Percentiles rank a stretch among this genome's conserved stretches.
These are phyloP conservation scores for Zygosaccharomyces siamensis DNA, from an alignment of 805 yeast genomes.

Conservation along the genomic window DNA sequence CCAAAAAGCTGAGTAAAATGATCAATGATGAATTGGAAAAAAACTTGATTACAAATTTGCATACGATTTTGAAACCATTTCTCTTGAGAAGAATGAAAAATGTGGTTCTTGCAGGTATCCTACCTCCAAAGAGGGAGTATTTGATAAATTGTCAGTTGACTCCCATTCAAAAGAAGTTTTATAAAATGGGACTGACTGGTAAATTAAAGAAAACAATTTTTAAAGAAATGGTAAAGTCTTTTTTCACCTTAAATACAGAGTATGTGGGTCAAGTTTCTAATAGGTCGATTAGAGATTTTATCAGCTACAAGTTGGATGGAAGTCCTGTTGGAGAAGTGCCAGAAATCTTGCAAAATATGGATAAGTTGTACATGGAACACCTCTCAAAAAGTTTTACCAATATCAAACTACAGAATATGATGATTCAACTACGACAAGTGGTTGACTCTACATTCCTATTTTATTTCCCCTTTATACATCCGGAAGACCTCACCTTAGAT, in stretches of 20 bases:
- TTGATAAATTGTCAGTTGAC: constrained; percentile 70
- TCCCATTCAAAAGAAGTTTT: constrained; percentile 56
- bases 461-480: constrained; percentile 64
- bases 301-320: constrained; percentile 36
- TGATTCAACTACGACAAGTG: constrained; percentile 80
- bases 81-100: constrained; percentile 74
- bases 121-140: constrained; percentile 91
- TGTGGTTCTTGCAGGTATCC: constrained; percentile 54
- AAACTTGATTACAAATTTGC: constrained; percentile 68
- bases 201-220: constrained; percentile 43
- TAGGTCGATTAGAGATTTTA: constrained; percentile 39
- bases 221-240: constrained; percentile 48
- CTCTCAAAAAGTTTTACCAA: constrained; percentile 41
- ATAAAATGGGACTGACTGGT: constrained; percentile 46
- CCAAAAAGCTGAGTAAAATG: constrained; percentile 35
- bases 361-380: constrained; percentile 28
- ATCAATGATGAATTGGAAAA: constrained; percentile 56
- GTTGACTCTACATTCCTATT: constrained; percentile 84
- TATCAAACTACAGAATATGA: constrained; percentile 57
- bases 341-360: constrained; percentile 22
- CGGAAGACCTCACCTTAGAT: constrained; percentile 39
- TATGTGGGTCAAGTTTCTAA: constrained; percentile 31
- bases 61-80: constrained; percentile 85
- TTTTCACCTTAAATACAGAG: constrained; percentile 40
- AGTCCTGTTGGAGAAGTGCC: constrained; percentile 6